phyloP scores from a whole-genome alignment of 768 basidiomycete genomes.

The Hygrophorus pudorinus region DNA sequence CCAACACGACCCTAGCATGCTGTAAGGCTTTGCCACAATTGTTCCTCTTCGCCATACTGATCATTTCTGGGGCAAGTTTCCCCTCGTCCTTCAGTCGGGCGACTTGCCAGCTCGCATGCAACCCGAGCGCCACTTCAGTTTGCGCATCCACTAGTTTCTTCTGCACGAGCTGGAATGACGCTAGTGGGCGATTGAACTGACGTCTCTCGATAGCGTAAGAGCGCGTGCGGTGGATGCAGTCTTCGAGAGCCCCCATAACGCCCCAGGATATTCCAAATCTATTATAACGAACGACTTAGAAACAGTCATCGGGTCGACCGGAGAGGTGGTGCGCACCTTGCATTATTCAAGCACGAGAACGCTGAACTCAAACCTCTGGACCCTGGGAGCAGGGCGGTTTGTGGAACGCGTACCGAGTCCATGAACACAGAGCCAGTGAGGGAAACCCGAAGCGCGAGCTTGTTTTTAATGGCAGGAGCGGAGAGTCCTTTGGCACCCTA shows the following conservation, averaged over 20 bases:
- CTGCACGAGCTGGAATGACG: conserved; percentile 94
- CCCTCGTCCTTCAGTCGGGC: conserved; percentile 82
- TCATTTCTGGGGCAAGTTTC: conserved; percentile 77
- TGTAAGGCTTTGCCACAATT: conserved; percentile 90
- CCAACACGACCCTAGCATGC: conserved; percentile 72
- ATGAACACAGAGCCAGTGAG: conserved; percentile 84
- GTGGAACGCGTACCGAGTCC: conserved; percentile 75
- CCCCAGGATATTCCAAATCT: conserved; percentile 92
- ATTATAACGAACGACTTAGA: not conserved
- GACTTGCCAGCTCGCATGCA: conserved; percentile 67
- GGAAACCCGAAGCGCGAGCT: conserved; percentile 81
- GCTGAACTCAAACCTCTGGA: conserved; percentile 72
- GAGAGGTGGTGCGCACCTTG: conserved; percentile 35
- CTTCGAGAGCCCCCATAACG: conserved; percentile 91
- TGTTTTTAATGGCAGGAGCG: conserved; percentile 86
- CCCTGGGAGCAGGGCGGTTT: conserved; percentile 68
- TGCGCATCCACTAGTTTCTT: conserved; percentile 96
- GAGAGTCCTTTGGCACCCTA: conserved; percentile 77
- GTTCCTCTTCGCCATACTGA: conserved; percentile 90
- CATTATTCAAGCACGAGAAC: conserved; percentile 89
- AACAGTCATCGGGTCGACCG: conserved; percentile 6
- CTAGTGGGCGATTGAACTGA: conserved; percentile 85
- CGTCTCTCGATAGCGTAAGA: conserved; percentile 82
- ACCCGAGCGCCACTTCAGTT: conserved; percentile 72
- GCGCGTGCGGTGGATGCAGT: conserved; percentile 70